Evolutionary conservation across 2,329 filamentous ascomycete genomes (phyloP), one percentile per base, ranked within the genome.

Genomic region (Dissoconium aciculare): DNA sequence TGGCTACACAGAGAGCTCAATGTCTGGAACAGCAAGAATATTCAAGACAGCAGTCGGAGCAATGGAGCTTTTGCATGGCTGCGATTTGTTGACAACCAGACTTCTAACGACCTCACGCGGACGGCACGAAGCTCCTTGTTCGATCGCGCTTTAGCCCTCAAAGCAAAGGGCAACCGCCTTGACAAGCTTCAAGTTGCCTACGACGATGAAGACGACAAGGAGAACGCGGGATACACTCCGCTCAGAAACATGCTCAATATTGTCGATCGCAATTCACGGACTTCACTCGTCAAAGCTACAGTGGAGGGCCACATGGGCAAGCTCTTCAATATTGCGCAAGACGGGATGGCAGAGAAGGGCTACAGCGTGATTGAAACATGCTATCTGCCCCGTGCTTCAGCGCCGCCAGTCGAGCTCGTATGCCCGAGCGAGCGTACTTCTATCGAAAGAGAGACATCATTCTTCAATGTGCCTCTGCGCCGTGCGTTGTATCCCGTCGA

Each of bases 1-100:
- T 83, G 78, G 41, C 57, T 95, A 13, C 60, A 71, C 17, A 75
- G 91, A 42, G 59, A 92, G 56, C 76, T 95, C 74, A 94, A 91
- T 49, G 75, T 98, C 31, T 98, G 82, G 75, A 72, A 74, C 1
- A 77, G 82, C 0, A 75, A 87, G 29, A 73, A 94, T 44, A 69
- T 94, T 26, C 66, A 67, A 27, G 30, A 30, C 16, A 31, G 71
- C 28, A 82, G 73, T 41, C 56, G 67, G 8, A 8, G n/a, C 8
- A 61, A 66, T 13, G 66, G 68, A 1, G 69, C 72, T 10, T 95
- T 95, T 55, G 87, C 85, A 0, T 98, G 84, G 74, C 65, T 95
- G 36, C 75, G 84, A 4, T 93, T 98, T 47, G 71, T 79, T 3
- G 82, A 93, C 45, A n/a, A 23, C n/a, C 63, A 68, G 0, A 89